Base-by-base conservation (phyloP, 2,329 filamentous ascomycete species). In the Aschersonia sp. region DNA sequence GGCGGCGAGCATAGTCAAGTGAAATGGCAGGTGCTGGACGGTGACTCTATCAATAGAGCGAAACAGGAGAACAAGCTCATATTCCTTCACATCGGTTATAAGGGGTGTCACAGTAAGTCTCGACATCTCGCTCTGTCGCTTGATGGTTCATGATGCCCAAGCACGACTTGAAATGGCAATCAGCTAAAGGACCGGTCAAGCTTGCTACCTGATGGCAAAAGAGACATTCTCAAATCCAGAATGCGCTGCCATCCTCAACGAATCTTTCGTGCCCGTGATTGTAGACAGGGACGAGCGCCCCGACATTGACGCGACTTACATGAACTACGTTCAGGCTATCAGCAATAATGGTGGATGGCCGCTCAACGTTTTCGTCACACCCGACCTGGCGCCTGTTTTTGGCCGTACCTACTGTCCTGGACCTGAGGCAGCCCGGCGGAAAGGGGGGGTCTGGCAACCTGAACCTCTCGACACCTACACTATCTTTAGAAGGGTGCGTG, bases 281-380 rank as follows among this genome's bases (percentile, higher is more conserved):
- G 78, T 97, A 58, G 92, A 98, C 65, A 80, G 89, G 51, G 92
- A 98, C 65, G 88, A 95, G 65, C 81, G 91, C 30, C 91, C 91
- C 6, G 89, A 97, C 60, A 80, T 97, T 53, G 92, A 98, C 60
- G 82, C 85, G 52, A 89, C 97, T 54, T 97, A 97, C 64, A 96
- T 96, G 88, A 95, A 95, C 68, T 98, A 95, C 64, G 84, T 95
- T 41, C 89, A 96, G 62, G 91, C 91, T 1, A 91, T 92, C 9
- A 94, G 85, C 50, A 89, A 85, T 28, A 83, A 79, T 2, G 91
- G 89, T 7, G 92, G 92, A 40, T 97, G 92, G 89, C 92, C 92
- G 1, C 69, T 97, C 51, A 97, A 96, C 59, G 82, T 95, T n/a
- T 97, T 98, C 61, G 75, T 97, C 31, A 98, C 92, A 0, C 89